Evolutionary conservation across 106 monocot species (phyloP).

Genomic region (Apostasia shenzhenica): DNA sequence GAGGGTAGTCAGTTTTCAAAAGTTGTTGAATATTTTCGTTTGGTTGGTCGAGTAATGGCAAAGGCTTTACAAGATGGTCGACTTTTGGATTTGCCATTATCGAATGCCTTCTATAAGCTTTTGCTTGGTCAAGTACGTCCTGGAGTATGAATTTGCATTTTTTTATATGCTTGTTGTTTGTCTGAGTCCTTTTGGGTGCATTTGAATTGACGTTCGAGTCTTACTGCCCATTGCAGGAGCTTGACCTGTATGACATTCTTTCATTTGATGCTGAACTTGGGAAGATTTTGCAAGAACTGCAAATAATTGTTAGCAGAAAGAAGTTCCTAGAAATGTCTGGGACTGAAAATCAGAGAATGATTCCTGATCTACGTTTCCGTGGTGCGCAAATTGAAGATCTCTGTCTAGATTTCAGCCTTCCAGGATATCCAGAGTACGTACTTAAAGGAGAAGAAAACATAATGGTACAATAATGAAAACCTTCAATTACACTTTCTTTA

Average conservation of each 20-base stretch:
- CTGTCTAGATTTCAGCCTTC: conserved; percentile 85
- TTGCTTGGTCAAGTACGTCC: conserved; percentile 74
- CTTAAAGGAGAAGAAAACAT: conserved; percentile 67
- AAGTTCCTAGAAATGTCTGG: conserved; percentile 35
- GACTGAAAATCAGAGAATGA: conserved; percentile 25
- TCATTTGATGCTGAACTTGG: conserved; percentile 91
- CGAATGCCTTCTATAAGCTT: conserved; percentile 80
- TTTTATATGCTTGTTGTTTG: conserved; percentile 7
- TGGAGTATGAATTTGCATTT: background rate
- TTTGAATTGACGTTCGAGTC: conserved; percentile 1
- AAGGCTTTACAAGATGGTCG: conserved; percentile 96
- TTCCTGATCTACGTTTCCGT: conserved; percentile 56
- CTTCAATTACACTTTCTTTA: background rate
- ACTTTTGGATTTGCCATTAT: conserved; percentile 79
- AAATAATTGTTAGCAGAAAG: conserved; percentile 62
- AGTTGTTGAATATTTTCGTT: conserved; percentile 76
- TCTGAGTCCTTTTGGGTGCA: background rate
- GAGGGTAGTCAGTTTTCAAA: conserved; percentile 69
- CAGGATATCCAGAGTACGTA: conserved; percentile 86
- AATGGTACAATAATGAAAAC: conserved; percentile 19
- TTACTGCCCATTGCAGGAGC: conserved; percentile 38
- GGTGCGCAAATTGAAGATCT: conserved; percentile 74
- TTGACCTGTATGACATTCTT: conserved; percentile 88
- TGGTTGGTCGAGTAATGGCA: conserved; percentile 84
- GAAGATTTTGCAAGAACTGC: conserved; percentile 89